These are phyloP conservation scores for Gracilaria caudata DNA, from an alignment of 23 red algal species.

Conservation along the genomic window DNA sequence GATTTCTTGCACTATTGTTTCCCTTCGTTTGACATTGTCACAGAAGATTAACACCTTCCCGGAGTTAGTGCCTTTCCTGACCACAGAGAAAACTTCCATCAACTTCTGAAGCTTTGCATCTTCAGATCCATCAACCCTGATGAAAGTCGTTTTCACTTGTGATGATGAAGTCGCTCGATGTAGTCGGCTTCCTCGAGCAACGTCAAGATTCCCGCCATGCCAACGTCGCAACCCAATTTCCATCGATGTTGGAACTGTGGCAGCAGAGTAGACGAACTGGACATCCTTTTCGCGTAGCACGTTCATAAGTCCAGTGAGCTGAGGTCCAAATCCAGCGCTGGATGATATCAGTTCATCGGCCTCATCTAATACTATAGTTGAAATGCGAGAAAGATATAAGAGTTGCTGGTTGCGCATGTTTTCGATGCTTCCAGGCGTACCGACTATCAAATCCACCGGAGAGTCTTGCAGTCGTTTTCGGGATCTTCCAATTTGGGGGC, in stretches of 20 bases:
- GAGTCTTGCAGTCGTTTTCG: conserved; percentile 8
- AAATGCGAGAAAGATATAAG: conserved; percentile 40
- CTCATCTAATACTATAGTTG: conserved; percentile 58
- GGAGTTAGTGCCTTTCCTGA: not conserved
- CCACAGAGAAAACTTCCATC: conserved; percentile 21
- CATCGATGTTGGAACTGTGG: conserved; percentile 29
- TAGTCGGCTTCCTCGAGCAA: conserved; percentile 28
- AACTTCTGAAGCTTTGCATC: conserved; percentile 45
- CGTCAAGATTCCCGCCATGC: conserved; percentile 13
- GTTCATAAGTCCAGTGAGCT: not conserved
- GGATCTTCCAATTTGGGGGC: not conserved
- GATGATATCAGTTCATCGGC: conserved; percentile 56
- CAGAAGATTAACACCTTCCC: conserved; percentile 71
- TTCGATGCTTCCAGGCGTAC: conserved; percentile 42
- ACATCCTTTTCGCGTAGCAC: conserved; percentile 5
- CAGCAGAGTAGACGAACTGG: conserved; percentile 50
- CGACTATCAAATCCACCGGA: conserved; percentile 58
- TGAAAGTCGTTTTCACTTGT: conserved; percentile 36
- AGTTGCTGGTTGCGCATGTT: conserved; percentile 9
- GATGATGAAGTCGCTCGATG: conserved; percentile 12
- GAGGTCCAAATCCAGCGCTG: conserved; percentile 23
- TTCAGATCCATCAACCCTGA: conserved; percentile 50
- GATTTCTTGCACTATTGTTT: conserved; percentile 10
- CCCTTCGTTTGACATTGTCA: conserved; percentile 50
- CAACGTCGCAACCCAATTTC: conserved; percentile 15